Conservation (phyloP, 2,329 filamentous ascomycete species). For the Colletotrichum destructivum region DNA sequence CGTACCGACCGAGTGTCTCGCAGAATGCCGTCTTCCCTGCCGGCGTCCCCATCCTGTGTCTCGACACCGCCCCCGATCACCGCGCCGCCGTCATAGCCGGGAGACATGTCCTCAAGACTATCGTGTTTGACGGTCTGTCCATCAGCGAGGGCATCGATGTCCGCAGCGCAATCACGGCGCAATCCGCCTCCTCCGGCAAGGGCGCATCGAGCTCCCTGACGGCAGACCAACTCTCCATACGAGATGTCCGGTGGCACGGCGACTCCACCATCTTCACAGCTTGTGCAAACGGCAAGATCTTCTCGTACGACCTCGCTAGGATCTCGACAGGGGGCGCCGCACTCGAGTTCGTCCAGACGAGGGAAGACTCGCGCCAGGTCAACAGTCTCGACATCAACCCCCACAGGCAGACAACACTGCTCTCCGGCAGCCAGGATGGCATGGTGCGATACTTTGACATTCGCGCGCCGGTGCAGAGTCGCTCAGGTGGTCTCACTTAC, state of each 20-base stretch:
- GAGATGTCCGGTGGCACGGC: slow-evolving; percentile 72
- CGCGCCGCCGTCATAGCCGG: slow-evolving; percentile 71
- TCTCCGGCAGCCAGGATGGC: slow-evolving; percentile 77
- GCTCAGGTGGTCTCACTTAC: slow-evolving; percentile 66
- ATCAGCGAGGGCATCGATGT: slow-evolving; percentile 72
- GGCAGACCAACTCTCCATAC: slow-evolving; percentile 74
- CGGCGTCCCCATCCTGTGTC: slow-evolving; percentile 67
- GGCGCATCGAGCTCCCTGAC: slow-evolving; percentile 53
- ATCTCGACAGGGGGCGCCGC: slow-evolving; percentile 61
- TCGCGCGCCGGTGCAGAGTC: slow-evolving; percentile 62
- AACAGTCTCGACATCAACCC: slow-evolving; percentile 76
- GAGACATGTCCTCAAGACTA: slow-evolving; percentile 73
- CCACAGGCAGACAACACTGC: slow-evolving; percentile 68
- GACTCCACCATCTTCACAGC: slow-evolving; percentile 73
- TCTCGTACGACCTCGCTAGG: slow-evolving; percentile 73
- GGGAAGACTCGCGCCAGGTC: slow-evolving; percentile 75
- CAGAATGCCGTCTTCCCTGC: slow-evolving; percentile 70
- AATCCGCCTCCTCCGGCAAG: slow-evolving; percentile 61
- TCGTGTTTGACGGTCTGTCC: slow-evolving; percentile 68
- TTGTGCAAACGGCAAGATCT: slow-evolving; percentile 75
- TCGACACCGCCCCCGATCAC: slow-evolving; percentile 72
- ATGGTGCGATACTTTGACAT: slow-evolving; percentile 75
- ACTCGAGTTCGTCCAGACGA: slow-evolving; percentile 70
- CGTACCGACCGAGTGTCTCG: slow-evolving; percentile 68
- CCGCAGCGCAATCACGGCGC: slow-evolving; percentile 68